Conservation (phyloP, 768 basidiomycete species). For the Collybiopsis confluens region DNA sequence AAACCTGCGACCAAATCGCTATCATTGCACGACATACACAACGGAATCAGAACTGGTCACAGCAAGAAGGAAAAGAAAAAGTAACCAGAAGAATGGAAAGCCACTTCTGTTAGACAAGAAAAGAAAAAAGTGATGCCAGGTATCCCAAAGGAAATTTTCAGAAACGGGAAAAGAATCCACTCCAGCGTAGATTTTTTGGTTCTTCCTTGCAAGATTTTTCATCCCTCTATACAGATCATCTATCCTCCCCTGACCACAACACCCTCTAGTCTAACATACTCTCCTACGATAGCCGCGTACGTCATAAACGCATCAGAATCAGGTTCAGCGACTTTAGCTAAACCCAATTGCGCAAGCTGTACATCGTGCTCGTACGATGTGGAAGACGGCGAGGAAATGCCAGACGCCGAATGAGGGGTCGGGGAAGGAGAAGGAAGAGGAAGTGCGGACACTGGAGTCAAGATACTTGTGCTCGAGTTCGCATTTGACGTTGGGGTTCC, state of each 20-base stretch:
- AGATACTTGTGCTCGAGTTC: background rate
- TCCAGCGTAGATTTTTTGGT: background rate
- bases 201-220: background rate
- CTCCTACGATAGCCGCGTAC: constrained; percentile 81
- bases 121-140: too few species aligned
- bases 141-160: too few species aligned
- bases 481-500: background rate
- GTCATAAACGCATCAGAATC: constrained; percentile 83
- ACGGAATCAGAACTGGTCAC: too few species aligned
- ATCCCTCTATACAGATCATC: background rate
- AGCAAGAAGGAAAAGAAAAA: too few species aligned
- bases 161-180: too few species aligned
- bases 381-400: background rate
- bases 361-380: constrained; percentile 1
- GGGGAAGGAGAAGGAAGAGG: constrained; percentile 2
- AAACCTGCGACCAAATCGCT: too few species aligned
- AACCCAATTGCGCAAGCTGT: constrained; percentile 52
- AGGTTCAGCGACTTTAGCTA: constrained; percentile 80
- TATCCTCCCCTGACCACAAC: constrained; percentile 64
- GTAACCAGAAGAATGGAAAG: too few species aligned
- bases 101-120: too few species aligned
- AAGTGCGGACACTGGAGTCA: constrained; percentile 1
- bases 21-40: too few species aligned
- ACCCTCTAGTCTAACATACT: constrained; percentile 75
- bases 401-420: background rate